Evolutionary conservation across 164 flowering plant species (phyloP), one percentile per base, ranked within the genome.

Genomic region (Sedum album): DNA sequence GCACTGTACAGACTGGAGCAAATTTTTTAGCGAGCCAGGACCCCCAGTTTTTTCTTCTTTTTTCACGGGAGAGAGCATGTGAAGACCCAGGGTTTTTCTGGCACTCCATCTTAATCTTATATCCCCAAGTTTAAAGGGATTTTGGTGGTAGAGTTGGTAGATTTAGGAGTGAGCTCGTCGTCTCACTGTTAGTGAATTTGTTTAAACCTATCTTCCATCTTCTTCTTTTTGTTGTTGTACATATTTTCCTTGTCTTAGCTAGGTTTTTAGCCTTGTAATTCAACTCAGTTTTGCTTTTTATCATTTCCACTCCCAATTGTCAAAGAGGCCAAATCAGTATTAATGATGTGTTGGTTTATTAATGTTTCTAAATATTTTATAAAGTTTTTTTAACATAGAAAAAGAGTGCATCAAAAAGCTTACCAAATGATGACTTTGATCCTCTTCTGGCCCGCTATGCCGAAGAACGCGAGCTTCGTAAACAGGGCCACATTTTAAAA

Each of bases 1-100:
- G 33, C 62, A 13, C 6, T 55, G 61, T 55, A 55, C 61, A 55
- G 61, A 55, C 30, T 53, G 60, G 60, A 26, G 33, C n/a, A 28
- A 35, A 35, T 57, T 57, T 11, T 28, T 67, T 28, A 67, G 68
- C 60, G 53, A 60, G 71, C 53, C 46, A 6, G 21, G 21, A 35
- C 41, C 60, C 65, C 30, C 31, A 61, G 72, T 70, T 46, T 0
- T 53, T 57, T 57, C 9, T 15, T 48, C 53, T 4, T 30, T 55
- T 57, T 13, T 28, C 33, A 57, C 62, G n/a, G 1, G 28, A 21
- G 26, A 9, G 57, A 51, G n/a, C n/a, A n/a, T n/a, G n/a, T n/a
- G n/a, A 51, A 26, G 26, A 25, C 28, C 57, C 26, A 21, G 57
- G 28, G n/a, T 51, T 48, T 48, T 49, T 14, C 10, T 14, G 62